Conservation (phyloP, 2,329 filamentous ascomycete species). For the Aspergillus awamori region DNA sequence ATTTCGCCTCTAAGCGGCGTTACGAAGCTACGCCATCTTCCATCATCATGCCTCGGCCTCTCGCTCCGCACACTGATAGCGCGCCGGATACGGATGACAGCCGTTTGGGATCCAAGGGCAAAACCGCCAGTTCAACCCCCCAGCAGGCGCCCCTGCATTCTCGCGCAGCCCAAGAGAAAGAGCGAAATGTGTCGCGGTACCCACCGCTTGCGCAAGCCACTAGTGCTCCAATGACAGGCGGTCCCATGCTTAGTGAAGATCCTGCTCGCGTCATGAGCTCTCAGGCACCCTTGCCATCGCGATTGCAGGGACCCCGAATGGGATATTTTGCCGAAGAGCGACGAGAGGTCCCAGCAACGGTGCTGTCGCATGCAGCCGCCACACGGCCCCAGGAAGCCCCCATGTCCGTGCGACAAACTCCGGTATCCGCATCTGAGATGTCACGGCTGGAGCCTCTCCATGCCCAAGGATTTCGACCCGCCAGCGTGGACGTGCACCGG, state of each 20-base stretch:
- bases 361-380: conserved; percentile 27
- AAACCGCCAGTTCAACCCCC: conserved; percentile 34
- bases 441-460: conserved; percentile 39
- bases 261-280: conserved; percentile 35
- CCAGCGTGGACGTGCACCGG: conserved; percentile 26
- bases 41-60: conserved; percentile 42
- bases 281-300: conserved; percentile 35
- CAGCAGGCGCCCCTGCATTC: conserved; percentile 37
- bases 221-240: conserved; percentile 27
- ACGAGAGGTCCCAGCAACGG: conserved; percentile 32
- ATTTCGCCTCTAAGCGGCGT: conserved; percentile 50
- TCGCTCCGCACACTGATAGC: conserved; percentile 47
- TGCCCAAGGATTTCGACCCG: conserved; percentile 24
- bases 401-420: conserved; percentile 35
- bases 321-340: conserved; percentile 50
- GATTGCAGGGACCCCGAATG: conserved; percentile 45
- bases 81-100: conserved; percentile 37
- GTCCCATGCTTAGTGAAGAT: conserved; percentile 38
- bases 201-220: conserved; percentile 45
- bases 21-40: conserved; percentile 50
- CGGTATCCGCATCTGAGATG: conserved; percentile 34
- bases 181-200: conserved; percentile 39
- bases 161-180: conserved; percentile 39
- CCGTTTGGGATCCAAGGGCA: conserved; percentile 35
- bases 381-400: conserved; percentile 34